Conservation (phyloP, 2,329 filamentous ascomycete species). For the Beauveria scarabaeidicola region DNA sequence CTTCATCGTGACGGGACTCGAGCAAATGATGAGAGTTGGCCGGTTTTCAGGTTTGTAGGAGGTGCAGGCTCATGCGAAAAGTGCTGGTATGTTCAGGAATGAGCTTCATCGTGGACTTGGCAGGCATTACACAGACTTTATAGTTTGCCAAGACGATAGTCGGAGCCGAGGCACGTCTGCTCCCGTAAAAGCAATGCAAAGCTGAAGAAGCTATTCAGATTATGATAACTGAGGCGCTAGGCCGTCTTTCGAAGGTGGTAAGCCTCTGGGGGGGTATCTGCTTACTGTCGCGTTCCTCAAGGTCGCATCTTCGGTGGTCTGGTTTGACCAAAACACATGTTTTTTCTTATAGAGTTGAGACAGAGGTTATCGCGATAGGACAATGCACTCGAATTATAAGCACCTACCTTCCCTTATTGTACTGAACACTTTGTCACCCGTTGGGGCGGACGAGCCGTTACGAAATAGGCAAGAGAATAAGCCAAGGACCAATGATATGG, state of each 20-base stretch:
- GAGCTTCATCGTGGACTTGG: background rate
- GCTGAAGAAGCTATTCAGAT: background rate
- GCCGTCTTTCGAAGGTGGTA: conserved; percentile 5
- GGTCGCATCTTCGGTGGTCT: background rate
- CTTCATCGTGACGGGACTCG: background rate
- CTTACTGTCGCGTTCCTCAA: background rate
- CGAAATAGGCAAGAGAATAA: conserved; percentile 6
- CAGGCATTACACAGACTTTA: background rate
- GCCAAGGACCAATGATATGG: background rate
- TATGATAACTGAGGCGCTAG: background rate
- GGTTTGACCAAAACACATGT: background rate
- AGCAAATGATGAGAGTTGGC: background rate
- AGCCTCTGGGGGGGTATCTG: background rate
- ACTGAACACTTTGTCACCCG: background rate
- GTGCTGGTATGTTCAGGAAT: background rate
- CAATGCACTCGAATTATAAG: background rate
- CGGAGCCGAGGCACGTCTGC: background rate
- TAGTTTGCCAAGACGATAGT: background rate
- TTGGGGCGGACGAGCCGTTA: background rate
- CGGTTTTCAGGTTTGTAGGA: background rate
- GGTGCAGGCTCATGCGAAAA: background rate
- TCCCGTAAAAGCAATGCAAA: background rate
- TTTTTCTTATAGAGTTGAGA: too few relatives aligned
- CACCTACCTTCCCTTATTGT: background rate
- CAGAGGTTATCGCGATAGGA: background rate